Evolutionary conservation across 805 yeast genomes (phyloP), one percentile per base, ranked within the genome.

Genomic region (Metschnikowia shivogae): DNA sequence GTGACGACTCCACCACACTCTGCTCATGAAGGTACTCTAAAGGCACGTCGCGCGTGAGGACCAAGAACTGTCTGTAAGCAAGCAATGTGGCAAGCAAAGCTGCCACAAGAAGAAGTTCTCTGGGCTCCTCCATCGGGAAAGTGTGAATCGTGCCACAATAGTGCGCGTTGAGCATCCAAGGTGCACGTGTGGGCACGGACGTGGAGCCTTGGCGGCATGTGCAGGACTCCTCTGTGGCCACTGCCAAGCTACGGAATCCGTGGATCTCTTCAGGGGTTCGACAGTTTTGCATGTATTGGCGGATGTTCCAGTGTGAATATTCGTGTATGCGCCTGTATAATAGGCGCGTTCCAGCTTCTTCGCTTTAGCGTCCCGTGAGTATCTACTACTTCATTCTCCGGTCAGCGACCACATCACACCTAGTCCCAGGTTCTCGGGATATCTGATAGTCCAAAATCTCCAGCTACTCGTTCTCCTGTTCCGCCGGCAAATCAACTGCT

Each of bases 11-110:
- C 29, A 84, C 64, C 17, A 81, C 72, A 1, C 95, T 76, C 62
- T 89, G 97, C 53, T 79, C 76, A 31, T 65, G 61, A 28, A 84
- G 64, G 10, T 83, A 83, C 29, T 78, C 63, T 37, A 77, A 78
- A 44, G 77, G 77, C 24, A 82, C 76, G 54, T 84, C 89, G 42
- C 75, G 72, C 31, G 73, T 54, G 41, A 64, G 62, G 14, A 71
- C 65, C 10, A 67, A 46, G 38, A 61, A 57, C 46, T 53, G 54
- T 27, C 50, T 47, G 49, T 58, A 61, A n/a, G 34, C 33, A n/a
- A 43, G 43, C 22, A 53, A 48, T 35, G 57, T 52, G 19, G 57
- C 46, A 11, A 47, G 55, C 5, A 59, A 32, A 33, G 20, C 7
- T 1, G 58, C 43, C 4, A 59, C 58, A 32, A 55, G 46, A 22